Percentiles rank a stretch among this genome's conserved stretches.
phyloP scores from a whole-genome alignment of 192 early-diverging fungal species.

The Phlyctochytrium planicorne region DNA sequence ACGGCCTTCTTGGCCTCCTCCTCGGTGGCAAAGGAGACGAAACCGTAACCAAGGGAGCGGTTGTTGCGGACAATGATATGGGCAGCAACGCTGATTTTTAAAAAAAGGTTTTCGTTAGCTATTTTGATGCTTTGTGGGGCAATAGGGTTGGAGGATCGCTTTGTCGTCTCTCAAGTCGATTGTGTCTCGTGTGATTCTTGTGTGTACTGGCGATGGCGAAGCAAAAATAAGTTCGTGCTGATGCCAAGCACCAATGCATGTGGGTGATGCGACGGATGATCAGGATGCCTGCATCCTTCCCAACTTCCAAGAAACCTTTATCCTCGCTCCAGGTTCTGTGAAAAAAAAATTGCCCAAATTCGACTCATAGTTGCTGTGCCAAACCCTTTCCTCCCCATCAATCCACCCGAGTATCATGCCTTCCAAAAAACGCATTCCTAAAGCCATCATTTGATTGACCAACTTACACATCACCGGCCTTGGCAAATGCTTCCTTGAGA shows the following conservation, averaged over 20 bases:
- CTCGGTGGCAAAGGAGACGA: constrained; percentile 78
- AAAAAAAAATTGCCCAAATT: constrained; percentile 6
- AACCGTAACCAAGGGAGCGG: constrained; percentile 92
- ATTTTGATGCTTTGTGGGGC: constrained; percentile 2
- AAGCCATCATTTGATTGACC: no score
- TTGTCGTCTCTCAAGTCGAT: not conserved
- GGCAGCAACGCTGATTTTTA: constrained; percentile 70
- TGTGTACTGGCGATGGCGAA: no score
- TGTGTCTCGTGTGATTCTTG: constrained; percentile 16
- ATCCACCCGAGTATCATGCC: not conserved
- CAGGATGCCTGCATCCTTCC: no score
- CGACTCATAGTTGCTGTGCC: not conserved
- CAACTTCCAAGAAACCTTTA: no score
- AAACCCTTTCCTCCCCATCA: not conserved
- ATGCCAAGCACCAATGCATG: no score
- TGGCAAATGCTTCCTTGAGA: constrained; percentile 73
- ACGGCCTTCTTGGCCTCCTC: constrained; percentile 72
- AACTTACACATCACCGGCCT: constrained; percentile 75
- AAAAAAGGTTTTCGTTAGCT: not conserved
- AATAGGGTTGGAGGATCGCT: constrained; percentile 2
- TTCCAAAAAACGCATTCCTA: not conserved
- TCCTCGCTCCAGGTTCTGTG: constrained; percentile 10
- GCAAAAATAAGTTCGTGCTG: no score
- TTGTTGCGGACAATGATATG: constrained; percentile 77
- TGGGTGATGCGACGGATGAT: no score